These are phyloP conservation scores for Aegle marmelos DNA, from an alignment of 345 rosid species.

Conservation along the genomic window DNA sequence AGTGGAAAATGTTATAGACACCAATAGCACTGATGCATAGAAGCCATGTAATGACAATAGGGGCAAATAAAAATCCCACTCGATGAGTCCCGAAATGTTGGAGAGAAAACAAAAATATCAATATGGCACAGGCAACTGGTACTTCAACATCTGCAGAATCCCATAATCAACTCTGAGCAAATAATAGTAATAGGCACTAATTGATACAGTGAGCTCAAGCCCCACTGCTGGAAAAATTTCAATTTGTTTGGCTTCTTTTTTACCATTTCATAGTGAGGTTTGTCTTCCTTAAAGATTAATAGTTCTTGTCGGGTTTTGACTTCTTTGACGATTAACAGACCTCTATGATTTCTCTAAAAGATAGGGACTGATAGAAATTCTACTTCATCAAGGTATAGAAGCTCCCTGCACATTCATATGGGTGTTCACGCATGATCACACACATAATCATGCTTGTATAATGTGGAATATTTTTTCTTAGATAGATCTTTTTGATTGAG, in stretches of 20 bases:
- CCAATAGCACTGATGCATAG: conserved; percentile 88
- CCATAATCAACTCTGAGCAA: conserved; percentile 8
- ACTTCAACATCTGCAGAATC: conserved; percentile 76
- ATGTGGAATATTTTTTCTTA: background rate
- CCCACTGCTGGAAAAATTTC: background rate
- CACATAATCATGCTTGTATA: no score
- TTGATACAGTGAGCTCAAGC: background rate
- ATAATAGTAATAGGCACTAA: conserved; percentile 15
- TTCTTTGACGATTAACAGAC: background rate
- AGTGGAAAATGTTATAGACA: conserved; percentile 71
- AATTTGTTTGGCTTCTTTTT: background rate
- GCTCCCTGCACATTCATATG: background rate
- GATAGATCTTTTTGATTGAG: background rate
- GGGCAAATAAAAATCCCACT: conserved; percentile 82
- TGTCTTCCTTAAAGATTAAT: background rate
- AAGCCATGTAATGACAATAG: conserved; percentile 75
- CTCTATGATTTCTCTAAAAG: background rate
- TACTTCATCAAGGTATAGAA: background rate
- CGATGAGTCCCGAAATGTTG: conserved; percentile 90
- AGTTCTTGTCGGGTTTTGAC: background rate
- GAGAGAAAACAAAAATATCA: conserved; percentile 64
- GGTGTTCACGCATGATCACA: background rate
- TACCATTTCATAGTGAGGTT: background rate
- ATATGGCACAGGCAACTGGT: conserved; percentile 70
- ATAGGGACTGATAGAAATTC: background rate